Conservation (phyloP, 2,329 filamentous ascomycete species). For the Cladosporium sp. region DNA sequence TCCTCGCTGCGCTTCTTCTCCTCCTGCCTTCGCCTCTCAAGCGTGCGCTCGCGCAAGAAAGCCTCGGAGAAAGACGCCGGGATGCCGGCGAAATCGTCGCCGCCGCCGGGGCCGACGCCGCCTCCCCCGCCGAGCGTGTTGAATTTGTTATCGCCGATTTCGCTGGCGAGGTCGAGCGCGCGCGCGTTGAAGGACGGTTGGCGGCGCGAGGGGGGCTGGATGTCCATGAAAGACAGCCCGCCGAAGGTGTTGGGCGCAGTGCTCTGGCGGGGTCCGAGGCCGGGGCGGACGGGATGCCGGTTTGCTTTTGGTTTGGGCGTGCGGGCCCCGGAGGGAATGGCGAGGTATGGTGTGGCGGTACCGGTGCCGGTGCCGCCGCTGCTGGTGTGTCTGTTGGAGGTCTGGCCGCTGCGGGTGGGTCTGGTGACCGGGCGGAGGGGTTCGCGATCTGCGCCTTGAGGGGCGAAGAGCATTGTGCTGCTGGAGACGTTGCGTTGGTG, state of each 20-base stretch:
- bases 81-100: constrained; percentile 19
- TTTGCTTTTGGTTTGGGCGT: constrained; percentile 50
- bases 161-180: constrained; percentile 66
- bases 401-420: constrained; percentile 17
- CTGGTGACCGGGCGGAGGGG: constrained; percentile 28
- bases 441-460: constrained; percentile 37
- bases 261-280: constrained; percentile 17
- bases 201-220: constrained; percentile 31
- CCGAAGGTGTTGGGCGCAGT: constrained; percentile 20
- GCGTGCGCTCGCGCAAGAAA: constrained; percentile 53
- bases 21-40: constrained; percentile 42
- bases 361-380: constrained; percentile 32
- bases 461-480: constrained; percentile 81
- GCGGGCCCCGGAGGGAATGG: neutral
- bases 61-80: constrained; percentile 34
- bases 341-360: constrained; percentile 29
- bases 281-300: constrained; percentile 5
- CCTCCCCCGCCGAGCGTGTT: constrained; percentile 47
- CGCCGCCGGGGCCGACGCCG: constrained; percentile 30
- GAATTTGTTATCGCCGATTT: constrained; percentile 59
- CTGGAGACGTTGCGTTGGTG: constrained; percentile 75
- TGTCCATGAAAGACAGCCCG: constrained; percentile 26
- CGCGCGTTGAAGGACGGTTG: constrained; percentile 61
- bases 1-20: constrained; percentile 34
- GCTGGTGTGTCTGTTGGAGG: constrained; percentile 24